These are phyloP conservation scores for Omphalea diandra DNA, from an alignment of 441 rosid species.

Conservation along the genomic window DNA sequence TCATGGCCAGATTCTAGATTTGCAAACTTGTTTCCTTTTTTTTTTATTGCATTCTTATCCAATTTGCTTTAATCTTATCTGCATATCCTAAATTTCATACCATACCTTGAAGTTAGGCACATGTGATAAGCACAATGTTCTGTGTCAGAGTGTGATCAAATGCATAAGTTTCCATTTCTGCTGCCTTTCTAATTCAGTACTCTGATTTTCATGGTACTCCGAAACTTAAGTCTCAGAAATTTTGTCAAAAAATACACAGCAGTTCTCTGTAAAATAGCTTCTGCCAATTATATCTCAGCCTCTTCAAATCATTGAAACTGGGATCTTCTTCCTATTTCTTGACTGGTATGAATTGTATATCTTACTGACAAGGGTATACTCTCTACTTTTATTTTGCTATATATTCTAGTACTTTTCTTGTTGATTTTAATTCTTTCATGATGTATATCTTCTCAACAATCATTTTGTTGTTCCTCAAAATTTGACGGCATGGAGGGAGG, in stretches of 20 bases:
- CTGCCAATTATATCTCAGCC: neutral
- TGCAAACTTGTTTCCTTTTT: no score
- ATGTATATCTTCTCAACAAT: neutral
- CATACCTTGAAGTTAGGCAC: neutral
- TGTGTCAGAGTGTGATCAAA: neutral
- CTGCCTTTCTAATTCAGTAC: neutral
- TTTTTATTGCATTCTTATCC: neutral
- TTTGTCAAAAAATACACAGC: neutral
- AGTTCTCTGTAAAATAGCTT: neutral
- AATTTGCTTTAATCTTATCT: neutral
- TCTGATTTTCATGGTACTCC: neutral
- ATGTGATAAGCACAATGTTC: no score
- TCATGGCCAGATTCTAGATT: neutral
- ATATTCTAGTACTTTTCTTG: neutral
- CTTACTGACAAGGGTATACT: slow-evolving; percentile 2
- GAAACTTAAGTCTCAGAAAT: neutral
- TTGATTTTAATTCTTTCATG: neutral
- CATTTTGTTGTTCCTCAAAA: neutral
- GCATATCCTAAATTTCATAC: neutral
- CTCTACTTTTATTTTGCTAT: neutral
- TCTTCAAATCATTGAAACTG: slow-evolving; percentile 5
- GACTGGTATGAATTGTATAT: no score
- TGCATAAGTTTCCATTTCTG: neutral
- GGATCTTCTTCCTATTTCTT: slow-evolving; percentile 6
- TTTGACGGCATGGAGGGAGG: neutral